Evolutionary conservation across 164 flowering plant species (phyloP).

Genomic region (Echeveria elegans): DNA sequence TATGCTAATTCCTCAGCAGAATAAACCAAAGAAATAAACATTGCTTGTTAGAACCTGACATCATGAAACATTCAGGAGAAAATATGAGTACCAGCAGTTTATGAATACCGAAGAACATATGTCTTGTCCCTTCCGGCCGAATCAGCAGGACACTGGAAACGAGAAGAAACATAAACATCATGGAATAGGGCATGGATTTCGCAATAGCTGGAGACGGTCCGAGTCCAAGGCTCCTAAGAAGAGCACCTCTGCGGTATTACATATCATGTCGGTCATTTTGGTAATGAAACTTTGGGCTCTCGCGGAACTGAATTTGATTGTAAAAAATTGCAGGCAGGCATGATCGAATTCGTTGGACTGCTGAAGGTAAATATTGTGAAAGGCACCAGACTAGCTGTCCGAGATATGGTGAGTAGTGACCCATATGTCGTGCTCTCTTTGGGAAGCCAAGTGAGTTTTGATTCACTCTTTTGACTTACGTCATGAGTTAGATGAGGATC

Average conservation of each 20-base stretch:
- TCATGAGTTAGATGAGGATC: not conserved
- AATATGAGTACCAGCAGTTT: constrained; percentile 77
- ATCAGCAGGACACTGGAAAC: constrained; percentile 12
- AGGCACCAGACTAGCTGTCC: constrained; percentile 81
- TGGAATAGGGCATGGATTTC: constrained; percentile 63
- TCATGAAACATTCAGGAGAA: constrained; percentile 52
- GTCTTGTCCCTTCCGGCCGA: constrained; percentile 29
- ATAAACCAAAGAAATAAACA: not conserved
- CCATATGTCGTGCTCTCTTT: constrained; percentile 84
- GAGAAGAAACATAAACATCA: constrained; percentile 41
- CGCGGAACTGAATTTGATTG: not conserved
- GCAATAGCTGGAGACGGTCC: constrained; percentile 72
- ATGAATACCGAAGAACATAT: constrained; percentile 19
- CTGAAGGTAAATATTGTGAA: constrained; percentile 75
- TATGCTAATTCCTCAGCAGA: not conserved
- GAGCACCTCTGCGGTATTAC: constrained; percentile 10
- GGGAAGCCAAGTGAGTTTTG: constrained; percentile 68
- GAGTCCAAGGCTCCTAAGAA: constrained; percentile 41
- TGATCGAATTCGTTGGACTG: constrained; percentile 91
- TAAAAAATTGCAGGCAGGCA: constrained; percentile 47
- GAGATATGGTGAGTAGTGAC: constrained; percentile 91
- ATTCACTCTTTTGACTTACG: not conserved
- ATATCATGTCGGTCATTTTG: not conserved
- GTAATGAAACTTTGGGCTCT: not conserved
- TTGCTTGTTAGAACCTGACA: constrained; percentile 15